Percentiles rank a stretch among this genome's conserved stretches.
These are phyloP conservation scores for Heliosperma pusillum DNA, from an alignment of 148 eudicot genomes.

Conservation along the genomic window DNA sequence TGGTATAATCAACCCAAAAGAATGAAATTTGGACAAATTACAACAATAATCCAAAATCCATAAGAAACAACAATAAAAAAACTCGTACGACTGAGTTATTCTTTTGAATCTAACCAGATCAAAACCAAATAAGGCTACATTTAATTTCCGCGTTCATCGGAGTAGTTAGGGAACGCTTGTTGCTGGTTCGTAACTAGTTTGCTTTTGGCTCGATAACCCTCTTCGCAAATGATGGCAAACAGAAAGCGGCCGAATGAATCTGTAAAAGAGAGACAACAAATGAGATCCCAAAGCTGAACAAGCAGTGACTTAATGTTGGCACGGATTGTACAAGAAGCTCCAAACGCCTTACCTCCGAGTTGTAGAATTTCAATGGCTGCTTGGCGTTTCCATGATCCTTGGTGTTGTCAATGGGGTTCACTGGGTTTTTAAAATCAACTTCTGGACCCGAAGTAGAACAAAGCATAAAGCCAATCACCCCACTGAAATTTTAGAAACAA, in stretches of 20 bases:
- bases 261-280: constrained; percentile 26
- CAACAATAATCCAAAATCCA: background rate
- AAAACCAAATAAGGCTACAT: background rate
- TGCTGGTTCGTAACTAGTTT: constrained; percentile 23
- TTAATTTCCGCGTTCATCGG: background rate
- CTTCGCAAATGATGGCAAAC: constrained; percentile 91
- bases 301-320: background rate
- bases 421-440: constrained; percentile 84
- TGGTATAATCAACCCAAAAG: too few relatives aligned
- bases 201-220: constrained; percentile 75
- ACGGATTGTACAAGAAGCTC: background rate
- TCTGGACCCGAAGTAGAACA: constrained; percentile 90
- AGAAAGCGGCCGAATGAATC: constrained; percentile 94
- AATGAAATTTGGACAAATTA: background rate
- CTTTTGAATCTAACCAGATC: constrained; percentile 8
- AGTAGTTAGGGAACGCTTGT: background rate
- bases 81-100: background rate
- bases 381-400: constrained; percentile 39
- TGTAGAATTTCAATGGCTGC: constrained; percentile 85
- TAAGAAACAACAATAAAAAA: background rate
- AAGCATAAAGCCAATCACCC: constrained; percentile 94
- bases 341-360: constrained; percentile 59
- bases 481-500: constrained; percentile 44
- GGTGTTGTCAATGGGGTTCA: constrained; percentile 69
- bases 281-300: background rate